Conservation (phyloP, 1,284 basidiomycete genomes). For the Moesziomyces parantarcticus region DNA sequence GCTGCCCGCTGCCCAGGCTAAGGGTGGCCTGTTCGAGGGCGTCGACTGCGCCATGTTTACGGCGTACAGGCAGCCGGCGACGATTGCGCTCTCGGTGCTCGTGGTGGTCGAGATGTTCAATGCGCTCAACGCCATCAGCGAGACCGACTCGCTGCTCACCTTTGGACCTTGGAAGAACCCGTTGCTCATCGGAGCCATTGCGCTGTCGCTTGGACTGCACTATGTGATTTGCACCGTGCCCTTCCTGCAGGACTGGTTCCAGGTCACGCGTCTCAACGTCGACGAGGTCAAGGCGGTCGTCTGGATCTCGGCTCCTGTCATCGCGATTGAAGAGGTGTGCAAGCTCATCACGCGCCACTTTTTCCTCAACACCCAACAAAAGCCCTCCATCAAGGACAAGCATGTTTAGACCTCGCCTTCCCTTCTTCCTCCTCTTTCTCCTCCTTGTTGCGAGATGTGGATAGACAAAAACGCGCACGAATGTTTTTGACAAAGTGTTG, state of each 20-base stretch:
- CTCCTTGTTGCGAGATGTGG: background rate
- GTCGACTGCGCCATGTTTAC: conserved; percentile 95
- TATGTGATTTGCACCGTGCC: conserved; percentile 85
- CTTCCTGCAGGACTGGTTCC: conserved; percentile 73
- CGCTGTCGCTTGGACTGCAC: conserved; percentile 89
- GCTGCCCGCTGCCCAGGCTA: conserved; percentile 2
- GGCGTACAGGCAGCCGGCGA: conserved; percentile 82
- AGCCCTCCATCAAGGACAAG: conserved; percentile 9
- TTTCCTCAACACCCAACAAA: conserved; percentile 1
- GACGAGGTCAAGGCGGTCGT: conserved; percentile 95
- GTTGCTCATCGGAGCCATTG: conserved; percentile 77
- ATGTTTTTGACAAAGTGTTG: too few relatives aligned
- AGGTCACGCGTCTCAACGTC: conserved; percentile 90
- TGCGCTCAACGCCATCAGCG: conserved; percentile 97
- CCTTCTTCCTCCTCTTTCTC: background rate
- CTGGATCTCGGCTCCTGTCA: conserved; percentile 85
- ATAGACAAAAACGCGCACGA: too few relatives aligned
- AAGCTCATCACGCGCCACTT: conserved; percentile 27
- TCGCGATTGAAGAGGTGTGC: conserved; percentile 82
- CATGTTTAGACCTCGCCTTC: conserved; percentile 6
- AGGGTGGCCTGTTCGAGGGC: conserved; percentile 76
- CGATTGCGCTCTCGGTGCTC: conserved; percentile 92
- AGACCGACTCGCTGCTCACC: conserved; percentile 90
- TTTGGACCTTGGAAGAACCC: conserved; percentile 93
- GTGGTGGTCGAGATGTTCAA: conserved; percentile 99